These are phyloP conservation scores for Pezicula radicicola DNA, from an alignment of 2,329 filamentous ascomycete genomes.

Conservation along the genomic window DNA sequence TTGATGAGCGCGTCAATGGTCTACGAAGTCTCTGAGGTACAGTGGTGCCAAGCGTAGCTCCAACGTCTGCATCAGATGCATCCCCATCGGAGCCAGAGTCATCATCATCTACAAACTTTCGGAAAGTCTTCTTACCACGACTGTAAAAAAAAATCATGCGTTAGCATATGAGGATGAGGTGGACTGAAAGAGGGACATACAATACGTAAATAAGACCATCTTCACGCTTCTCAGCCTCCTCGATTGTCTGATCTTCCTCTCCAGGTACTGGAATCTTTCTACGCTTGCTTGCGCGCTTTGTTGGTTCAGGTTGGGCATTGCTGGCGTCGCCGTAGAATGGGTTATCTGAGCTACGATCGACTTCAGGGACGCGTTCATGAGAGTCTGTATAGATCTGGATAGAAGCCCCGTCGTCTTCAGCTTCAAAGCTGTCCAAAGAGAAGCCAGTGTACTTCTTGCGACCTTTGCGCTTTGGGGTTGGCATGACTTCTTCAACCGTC, in stretches of 20 bases:
- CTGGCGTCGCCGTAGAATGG: slow-evolving; percentile 60
- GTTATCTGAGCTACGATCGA: slow-evolving; percentile 65
- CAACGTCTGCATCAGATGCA: slow-evolving; percentile 21
- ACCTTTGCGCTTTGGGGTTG: slow-evolving; percentile 55
- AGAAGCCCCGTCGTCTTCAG: slow-evolving; percentile 48
- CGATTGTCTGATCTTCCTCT: slow-evolving; percentile 40
- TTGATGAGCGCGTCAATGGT: slow-evolving; percentile 62
- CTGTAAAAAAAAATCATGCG: slow-evolving; percentile 37
- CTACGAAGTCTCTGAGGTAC: slow-evolving; percentile 30
- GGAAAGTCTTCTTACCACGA: slow-evolving; percentile 77
- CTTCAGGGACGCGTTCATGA: slow-evolving; percentile 70
- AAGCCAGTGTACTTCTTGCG: slow-evolving; percentile 54
- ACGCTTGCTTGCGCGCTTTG: slow-evolving; percentile 51
- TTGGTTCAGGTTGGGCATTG: slow-evolving; percentile 37
- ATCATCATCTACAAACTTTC: slow-evolving; percentile 43
- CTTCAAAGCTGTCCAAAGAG: slow-evolving; percentile 55
- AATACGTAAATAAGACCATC: slow-evolving; percentile 77
- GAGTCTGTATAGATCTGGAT: slow-evolving; percentile 78
- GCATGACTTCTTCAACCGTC: slow-evolving; percentile 53
- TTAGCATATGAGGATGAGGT: slow-evolving; percentile 18
- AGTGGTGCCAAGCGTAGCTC: slow-evolving; percentile 30
- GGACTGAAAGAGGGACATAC: slow-evolving; percentile 52
- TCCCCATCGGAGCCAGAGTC: slow-evolving; percentile 17
- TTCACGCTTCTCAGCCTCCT: slow-evolving; percentile 61
- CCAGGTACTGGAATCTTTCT: slow-evolving; percentile 49